A percentile compares a stretch with the other conserved stretches of the same genome.
These are phyloP conservation scores for Remersonia thermophila DNA, from an alignment of 2,329 filamentous ascomycete species.

Conservation along the genomic window DNA sequence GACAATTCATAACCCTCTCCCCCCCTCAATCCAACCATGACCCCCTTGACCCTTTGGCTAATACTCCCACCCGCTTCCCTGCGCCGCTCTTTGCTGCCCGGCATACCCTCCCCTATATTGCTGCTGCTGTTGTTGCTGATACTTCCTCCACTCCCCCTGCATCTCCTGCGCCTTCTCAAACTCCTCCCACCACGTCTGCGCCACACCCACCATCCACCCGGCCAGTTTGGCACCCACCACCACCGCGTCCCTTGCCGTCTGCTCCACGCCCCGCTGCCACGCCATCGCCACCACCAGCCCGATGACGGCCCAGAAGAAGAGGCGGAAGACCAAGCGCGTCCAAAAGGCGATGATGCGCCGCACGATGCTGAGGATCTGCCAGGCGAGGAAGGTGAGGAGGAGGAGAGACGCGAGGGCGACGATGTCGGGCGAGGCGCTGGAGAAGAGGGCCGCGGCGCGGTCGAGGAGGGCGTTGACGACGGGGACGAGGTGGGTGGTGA, in stretches of 20 bases:
- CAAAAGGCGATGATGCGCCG: conserved; percentile 65
- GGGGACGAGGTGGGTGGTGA: too few relatives aligned
- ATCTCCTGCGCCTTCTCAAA: conserved; percentile 38
- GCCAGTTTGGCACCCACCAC: conserved; percentile 31
- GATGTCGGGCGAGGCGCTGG: conserved; percentile 31
- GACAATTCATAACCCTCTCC: too few relatives aligned
- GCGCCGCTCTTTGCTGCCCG: too few relatives aligned
- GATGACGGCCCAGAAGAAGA: conserved; percentile 53
- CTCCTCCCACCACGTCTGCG: conserved; percentile 44
- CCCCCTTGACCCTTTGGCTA: too few relatives aligned
- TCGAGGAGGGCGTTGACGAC: conserved; percentile 32
- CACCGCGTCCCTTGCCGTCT: conserved; percentile 47
- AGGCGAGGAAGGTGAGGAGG: conserved; percentile 42
- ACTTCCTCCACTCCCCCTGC: conserved; percentile 2
- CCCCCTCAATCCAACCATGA: too few relatives aligned
- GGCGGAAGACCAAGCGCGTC: conserved; percentile 50
- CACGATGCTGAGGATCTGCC: conserved; percentile 58
- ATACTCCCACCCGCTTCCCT: too few relatives aligned
- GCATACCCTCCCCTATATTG: neutral
- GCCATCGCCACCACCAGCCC: conserved; percentile 41
- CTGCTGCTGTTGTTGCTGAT: neutral
- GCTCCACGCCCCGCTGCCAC: conserved; percentile 54
- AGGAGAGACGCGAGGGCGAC: conserved; percentile 37
- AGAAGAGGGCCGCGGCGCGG: conserved; percentile 24
- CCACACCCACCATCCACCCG: conserved; percentile 36